phyloP scores from a whole-genome alignment of 163 green algal genomes.

The Chlorella variabilis region DNA sequence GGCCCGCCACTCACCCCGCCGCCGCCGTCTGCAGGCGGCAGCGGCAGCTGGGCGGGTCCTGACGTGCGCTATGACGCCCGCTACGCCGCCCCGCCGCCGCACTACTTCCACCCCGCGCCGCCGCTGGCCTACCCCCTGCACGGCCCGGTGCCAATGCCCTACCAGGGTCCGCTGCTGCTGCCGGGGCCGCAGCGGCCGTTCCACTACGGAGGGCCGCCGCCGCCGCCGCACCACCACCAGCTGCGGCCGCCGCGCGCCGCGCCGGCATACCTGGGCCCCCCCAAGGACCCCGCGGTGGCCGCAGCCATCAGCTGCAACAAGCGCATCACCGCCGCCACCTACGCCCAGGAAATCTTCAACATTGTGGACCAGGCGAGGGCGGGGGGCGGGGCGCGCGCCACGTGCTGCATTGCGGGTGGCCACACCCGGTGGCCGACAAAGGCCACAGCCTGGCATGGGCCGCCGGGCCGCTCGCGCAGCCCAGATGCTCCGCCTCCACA shows the following conservation, averaged over 20 bases:
- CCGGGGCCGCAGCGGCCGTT: neutral
- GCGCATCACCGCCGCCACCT: constrained; percentile 42
- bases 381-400: neutral
- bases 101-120: neutral
- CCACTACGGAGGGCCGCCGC: too few relatives aligned
- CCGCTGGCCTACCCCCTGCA: neutral
- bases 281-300: constrained; percentile 3
- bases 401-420: too few relatives aligned
- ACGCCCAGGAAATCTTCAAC: constrained; percentile 48
- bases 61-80: neutral
- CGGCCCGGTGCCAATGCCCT: too few relatives aligned
- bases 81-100: neutral
- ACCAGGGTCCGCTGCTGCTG: neutral
- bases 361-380: constrained; percentile 42
- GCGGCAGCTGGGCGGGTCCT: too few relatives aligned
- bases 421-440: too few relatives aligned
- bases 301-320: constrained; percentile 53
- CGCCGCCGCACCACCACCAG: neutral
- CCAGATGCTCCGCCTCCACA: too few relatives aligned
- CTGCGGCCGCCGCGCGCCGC: neutral
- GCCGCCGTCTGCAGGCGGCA: neutral
- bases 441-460: too few relatives aligned
- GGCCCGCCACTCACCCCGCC: neutral
- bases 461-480: too few relatives aligned
- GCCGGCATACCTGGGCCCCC: neutral